phyloP scores from a whole-genome alignment of 2,329 filamentous ascomycete genomes.

The Fusarium sublunatum region DNA sequence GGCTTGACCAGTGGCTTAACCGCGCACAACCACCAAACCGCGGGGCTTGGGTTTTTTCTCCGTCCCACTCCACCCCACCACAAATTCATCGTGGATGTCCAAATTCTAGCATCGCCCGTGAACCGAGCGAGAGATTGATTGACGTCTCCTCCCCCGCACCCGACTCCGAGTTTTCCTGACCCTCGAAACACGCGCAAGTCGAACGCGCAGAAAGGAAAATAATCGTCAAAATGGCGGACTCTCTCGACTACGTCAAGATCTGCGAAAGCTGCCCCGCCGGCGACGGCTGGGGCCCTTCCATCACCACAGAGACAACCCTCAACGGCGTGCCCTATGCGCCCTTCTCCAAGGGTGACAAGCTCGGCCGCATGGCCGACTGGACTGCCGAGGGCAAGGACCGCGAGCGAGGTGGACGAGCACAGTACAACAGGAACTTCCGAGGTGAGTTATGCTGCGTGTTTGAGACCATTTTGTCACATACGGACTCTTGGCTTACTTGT shows the following conservation, averaged over 20 bases:
- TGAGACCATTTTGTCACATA: not conserved
- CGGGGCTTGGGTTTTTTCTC: constrained; percentile 50
- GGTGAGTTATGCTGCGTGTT: constrained; percentile 63
- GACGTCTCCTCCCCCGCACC: constrained; percentile 43
- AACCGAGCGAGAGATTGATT: constrained; percentile 35
- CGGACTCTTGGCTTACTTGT: constrained; percentile 22
- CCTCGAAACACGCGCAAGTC: constrained; percentile 17
- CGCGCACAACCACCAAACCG: constrained; percentile 40
- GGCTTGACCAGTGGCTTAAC: constrained; percentile 39
- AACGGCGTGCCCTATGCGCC: constrained; percentile 97
- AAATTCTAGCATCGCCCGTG: constrained; percentile 50
- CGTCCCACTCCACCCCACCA: constrained; percentile 55
- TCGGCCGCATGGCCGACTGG: constrained; percentile 99
- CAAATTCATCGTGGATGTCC: constrained; percentile 54
- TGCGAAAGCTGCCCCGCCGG: constrained; percentile 78
- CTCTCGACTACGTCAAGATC: constrained; percentile 69
- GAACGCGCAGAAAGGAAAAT: constrained; percentile 23
- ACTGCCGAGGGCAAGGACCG: constrained; percentile 90
- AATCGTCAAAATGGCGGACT: constrained; percentile 60
- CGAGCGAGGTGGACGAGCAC: constrained; percentile 80
- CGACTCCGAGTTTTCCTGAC: constrained; percentile 24
- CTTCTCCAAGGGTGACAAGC: constrained; percentile 98
- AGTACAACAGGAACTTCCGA: constrained; percentile 94
- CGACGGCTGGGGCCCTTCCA: constrained; percentile 88
- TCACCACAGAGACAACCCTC: constrained; percentile 86